Evolutionary conservation across 2,329 filamentous ascomycete species (phyloP).

Genomic region (Stromatinia cepivora): DNA sequence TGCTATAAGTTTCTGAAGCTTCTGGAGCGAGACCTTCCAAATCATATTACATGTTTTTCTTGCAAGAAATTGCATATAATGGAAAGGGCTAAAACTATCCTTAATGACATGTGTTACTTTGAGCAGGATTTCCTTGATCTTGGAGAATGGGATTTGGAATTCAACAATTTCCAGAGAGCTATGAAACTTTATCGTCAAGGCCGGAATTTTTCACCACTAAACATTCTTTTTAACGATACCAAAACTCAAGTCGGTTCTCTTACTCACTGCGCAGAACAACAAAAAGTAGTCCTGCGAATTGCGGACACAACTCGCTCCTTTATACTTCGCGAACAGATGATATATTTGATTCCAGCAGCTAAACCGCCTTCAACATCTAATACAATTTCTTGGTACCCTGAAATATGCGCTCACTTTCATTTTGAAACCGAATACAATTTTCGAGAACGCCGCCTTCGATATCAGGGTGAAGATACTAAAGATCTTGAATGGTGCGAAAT

Average conservation of each 20-base stretch:
- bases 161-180: not conserved
- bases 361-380: not conserved
- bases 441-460: not conserved
- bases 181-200: not conserved
- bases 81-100: not conserved
- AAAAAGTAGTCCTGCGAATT: not conserved
- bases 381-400: no score
- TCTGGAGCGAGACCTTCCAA: not conserved
- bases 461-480: no score
- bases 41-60: not conserved
- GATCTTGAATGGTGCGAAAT: not conserved
- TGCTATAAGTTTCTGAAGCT: not conserved
- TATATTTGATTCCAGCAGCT: not conserved
- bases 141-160: not conserved
- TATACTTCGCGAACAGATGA: not conserved
- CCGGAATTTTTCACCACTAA: not conserved
- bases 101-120: not conserved
- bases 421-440: not conserved
- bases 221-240: not conserved
- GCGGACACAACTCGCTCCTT: not conserved
- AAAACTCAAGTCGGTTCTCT: no score
- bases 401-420: not conserved
- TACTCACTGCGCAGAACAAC: not conserved
- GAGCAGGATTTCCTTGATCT: not conserved
- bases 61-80: not conserved